Percentiles rank a stretch among this genome's conserved stretches.
Evolutionary conservation across 345 rosid species (phyloP).

Genomic region (Acer campestre): DNA sequence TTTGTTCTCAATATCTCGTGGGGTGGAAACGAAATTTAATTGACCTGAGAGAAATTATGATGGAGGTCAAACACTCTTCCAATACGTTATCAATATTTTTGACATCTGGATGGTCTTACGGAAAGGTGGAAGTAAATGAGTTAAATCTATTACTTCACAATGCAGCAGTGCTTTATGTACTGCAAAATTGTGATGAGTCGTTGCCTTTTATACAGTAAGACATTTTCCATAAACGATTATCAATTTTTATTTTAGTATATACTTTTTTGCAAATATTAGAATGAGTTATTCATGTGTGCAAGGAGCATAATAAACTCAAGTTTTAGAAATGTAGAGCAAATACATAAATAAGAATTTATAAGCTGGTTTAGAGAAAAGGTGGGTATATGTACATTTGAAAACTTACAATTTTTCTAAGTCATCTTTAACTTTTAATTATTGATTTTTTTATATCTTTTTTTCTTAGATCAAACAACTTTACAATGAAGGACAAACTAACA

Average conservation of each 20-base stretch:
- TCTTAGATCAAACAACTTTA: background rate
- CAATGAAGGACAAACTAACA: background rate
- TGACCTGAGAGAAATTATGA: background rate
- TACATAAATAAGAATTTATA: background rate
- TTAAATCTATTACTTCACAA: background rate
- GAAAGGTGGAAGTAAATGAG: background rate
- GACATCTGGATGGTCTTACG: background rate
- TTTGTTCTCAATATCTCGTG: slow-evolving; percentile 4
- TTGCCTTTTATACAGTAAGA: background rate
- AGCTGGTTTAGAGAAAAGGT: background rate
- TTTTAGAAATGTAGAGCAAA: background rate
- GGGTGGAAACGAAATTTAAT: slow-evolving; percentile 16
- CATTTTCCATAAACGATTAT: background rate
- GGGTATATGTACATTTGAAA: background rate
- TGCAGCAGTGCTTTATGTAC: background rate
- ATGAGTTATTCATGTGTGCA: background rate
- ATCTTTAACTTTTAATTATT: background rate
- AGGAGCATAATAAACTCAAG: background rate
- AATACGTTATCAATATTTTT: background rate
- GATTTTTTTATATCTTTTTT: background rate
- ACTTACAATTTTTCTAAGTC: background rate
- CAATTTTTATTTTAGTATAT: background rate
- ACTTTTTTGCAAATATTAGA: background rate
- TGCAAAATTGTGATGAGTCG: slow-evolving; percentile 9
- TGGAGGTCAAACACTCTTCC: too few relatives aligned